These are phyloP conservation scores for Cerioporus squamosus DNA, from an alignment of 1,284 basidiomycete species.

Conservation along the genomic window DNA sequence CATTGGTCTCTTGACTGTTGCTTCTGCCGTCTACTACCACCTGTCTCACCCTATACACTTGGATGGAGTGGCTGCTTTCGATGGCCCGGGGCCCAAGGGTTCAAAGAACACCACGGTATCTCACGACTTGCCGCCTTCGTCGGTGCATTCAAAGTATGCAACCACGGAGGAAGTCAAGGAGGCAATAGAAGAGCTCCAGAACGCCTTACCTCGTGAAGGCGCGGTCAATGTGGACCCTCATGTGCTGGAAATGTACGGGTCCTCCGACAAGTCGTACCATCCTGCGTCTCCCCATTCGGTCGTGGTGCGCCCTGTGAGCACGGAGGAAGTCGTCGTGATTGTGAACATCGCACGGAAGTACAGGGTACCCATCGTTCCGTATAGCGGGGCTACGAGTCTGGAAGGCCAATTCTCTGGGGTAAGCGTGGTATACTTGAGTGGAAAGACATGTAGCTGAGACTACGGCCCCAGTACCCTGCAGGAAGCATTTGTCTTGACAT, in stretches of 20 bases:
- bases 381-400: slow-evolving; percentile 65
- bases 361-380: slow-evolving; percentile 59
- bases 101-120: slow-evolving; percentile 1
- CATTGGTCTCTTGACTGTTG: neutral
- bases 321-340: slow-evolving; percentile 65
- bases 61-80: slow-evolving; percentile 16
- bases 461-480: slow-evolving; percentile 25
- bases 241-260: slow-evolving; percentile 58
- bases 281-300: slow-evolving; percentile 68
- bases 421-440: slow-evolving; percentile 3
- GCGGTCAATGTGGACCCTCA: slow-evolving; percentile 55
- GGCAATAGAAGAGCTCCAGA: slow-evolving; percentile 59
- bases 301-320: slow-evolving; percentile 47
- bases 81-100: slow-evolving; percentile 10
- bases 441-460: neutral
- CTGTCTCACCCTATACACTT: slow-evolving; percentile 5
- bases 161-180: slow-evolving; percentile 45
- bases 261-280: slow-evolving; percentile 72
- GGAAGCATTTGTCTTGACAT: slow-evolving; percentile 67
- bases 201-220: slow-evolving; percentile 48
- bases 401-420: slow-evolving; percentile 68
- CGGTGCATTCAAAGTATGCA: slow-evolving; percentile 15
- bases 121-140: slow-evolving; percentile 5
- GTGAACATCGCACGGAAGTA: slow-evolving; percentile 63
- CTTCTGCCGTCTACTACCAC: neutral